Conservation (phyloP, 2,329 filamentous ascomycete species). For the Ilyonectria sp. region DNA sequence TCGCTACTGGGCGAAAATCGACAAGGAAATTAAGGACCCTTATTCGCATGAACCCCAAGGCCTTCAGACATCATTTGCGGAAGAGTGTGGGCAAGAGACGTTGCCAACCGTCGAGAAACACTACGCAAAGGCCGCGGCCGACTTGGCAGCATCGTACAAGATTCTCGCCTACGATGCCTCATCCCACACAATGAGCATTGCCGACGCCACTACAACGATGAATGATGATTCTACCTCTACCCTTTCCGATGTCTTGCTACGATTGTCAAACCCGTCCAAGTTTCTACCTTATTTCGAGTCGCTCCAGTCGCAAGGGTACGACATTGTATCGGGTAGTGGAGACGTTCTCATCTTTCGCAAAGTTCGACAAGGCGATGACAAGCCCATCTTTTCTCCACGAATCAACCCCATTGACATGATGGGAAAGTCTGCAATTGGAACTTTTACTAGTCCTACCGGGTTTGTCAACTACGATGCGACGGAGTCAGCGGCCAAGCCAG, state of each 20-base stretch:
- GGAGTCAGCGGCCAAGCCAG: constrained; percentile 48
- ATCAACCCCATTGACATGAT: constrained; percentile 75
- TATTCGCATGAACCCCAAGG: constrained; percentile 64
- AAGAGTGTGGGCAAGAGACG: constrained; percentile 57
- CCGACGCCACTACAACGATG: constrained; percentile 72
- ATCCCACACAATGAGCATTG: constrained; percentile 70
- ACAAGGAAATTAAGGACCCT: constrained; percentile 48
- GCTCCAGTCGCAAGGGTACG: constrained; percentile 74
- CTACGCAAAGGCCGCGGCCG: constrained; percentile 29
- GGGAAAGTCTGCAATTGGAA: constrained; percentile 64
- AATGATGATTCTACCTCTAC: constrained; percentile 66
- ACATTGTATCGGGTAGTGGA: constrained; percentile 74
- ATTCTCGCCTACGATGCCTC: constrained; percentile 76
- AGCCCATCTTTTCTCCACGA: not conserved
- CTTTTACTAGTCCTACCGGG: constrained; percentile 76
- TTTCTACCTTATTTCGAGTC: constrained; percentile 76
- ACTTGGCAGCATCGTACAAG: constrained; percentile 64
- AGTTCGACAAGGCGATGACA: constrained; percentile 52
- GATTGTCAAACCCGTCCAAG: constrained; percentile 73
- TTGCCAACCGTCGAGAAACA: constrained; percentile 56
- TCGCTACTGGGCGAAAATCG: constrained; percentile 34
- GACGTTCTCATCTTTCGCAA: constrained; percentile 79
- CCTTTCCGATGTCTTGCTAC: constrained; percentile 72
- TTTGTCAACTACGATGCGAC: constrained; percentile 74
- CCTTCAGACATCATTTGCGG: constrained; percentile 62